Conservation (phyloP, 345 rosid species). For the Gossypium herbaceum region DNA sequence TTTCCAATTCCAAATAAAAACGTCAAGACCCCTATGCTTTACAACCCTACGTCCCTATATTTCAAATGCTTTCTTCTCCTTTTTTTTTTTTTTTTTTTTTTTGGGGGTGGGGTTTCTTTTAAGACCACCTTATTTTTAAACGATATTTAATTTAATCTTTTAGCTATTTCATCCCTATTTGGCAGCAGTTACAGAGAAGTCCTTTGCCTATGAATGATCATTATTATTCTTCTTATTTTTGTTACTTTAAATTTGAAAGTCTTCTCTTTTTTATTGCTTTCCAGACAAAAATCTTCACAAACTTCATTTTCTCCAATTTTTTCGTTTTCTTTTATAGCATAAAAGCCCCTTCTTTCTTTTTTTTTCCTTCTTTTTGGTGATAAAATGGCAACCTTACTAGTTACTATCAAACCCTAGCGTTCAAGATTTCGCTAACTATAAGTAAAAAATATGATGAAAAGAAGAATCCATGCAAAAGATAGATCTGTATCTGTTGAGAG, state of each 20-base stretch:
- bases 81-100: neutral
- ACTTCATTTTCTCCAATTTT: neutral
- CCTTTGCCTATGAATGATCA: neutral
- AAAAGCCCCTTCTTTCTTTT: neutral
- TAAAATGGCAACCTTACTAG: neutral
- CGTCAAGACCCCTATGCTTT: neutral
- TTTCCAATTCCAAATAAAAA: neutral
- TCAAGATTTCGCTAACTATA: neutral
- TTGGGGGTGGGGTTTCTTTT: neutral
- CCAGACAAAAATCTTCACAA: neutral
- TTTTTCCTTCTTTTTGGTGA: neutral
- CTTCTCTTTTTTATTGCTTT: neutral
- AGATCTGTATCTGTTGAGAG: slow-evolving; percentile 22
- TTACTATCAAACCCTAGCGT: neutral
- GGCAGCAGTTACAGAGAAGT: neutral
- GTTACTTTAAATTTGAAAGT: neutral
- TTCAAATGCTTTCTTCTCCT: slow-evolving; percentile 10
- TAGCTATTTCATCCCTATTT: neutral
- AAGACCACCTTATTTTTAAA: neutral
- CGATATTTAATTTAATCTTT: neutral
- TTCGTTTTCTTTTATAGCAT: neutral
- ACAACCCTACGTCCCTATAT: slow-evolving; percentile 14
- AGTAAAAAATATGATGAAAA: slow-evolving; percentile 25
- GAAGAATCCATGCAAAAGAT: slow-evolving; percentile 11
- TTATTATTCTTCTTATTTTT: neutral